Conservation (phyloP, 495 filamentous ascomycete genomes). For the Hapsidospora chrysogenum region DNA sequence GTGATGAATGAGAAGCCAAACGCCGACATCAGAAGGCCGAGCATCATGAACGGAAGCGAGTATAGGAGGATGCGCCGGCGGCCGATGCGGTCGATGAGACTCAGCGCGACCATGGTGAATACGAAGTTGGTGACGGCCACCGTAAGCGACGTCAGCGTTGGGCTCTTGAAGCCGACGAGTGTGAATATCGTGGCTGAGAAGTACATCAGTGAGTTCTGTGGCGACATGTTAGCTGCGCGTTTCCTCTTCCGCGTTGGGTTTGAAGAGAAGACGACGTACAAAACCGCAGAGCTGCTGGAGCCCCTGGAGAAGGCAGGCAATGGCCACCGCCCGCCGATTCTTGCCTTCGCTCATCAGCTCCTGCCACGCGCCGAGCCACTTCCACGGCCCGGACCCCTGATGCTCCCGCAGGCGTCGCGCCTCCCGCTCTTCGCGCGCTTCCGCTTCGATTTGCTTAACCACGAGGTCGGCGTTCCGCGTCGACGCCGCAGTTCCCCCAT, state of each 20-base stretch:
- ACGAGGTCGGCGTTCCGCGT: conserved; percentile 34
- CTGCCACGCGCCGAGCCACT: conserved; percentile 25
- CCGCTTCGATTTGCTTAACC: conserved; percentile 47
- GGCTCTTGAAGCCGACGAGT: conserved; percentile 59
- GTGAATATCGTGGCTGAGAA: conserved; percentile 85
- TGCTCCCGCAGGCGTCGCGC: conserved; percentile 18
- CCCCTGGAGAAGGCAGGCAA: conserved; percentile 73
- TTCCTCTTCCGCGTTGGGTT: neutral
- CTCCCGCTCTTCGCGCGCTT: conserved; percentile 49
- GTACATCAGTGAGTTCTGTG: conserved; percentile 81
- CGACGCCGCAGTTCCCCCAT: conserved; percentile 17
- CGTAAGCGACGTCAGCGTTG: conserved; percentile 64
- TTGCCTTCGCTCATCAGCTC: conserved; percentile 42
- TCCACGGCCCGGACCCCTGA: conserved; percentile 7
- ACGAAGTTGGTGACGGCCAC: conserved; percentile 74
- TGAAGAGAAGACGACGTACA: conserved; percentile 28
- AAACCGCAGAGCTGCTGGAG: conserved; percentile 88
- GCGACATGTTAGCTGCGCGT: neutral
- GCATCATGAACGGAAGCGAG: conserved; percentile 72
- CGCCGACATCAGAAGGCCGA: conserved; percentile 50
- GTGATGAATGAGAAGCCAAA: conserved; percentile 46
- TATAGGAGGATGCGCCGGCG: conserved; percentile 65
- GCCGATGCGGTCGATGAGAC: conserved; percentile 65
- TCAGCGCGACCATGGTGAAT: conserved; percentile 62
- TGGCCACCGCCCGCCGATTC: conserved; percentile 62